Percentiles rank a stretch among this genome's conserved stretches.
Evolutionary conservation across 345 rosid species (phyloP).

Genomic region (Dipteronia dyeriana): DNA sequence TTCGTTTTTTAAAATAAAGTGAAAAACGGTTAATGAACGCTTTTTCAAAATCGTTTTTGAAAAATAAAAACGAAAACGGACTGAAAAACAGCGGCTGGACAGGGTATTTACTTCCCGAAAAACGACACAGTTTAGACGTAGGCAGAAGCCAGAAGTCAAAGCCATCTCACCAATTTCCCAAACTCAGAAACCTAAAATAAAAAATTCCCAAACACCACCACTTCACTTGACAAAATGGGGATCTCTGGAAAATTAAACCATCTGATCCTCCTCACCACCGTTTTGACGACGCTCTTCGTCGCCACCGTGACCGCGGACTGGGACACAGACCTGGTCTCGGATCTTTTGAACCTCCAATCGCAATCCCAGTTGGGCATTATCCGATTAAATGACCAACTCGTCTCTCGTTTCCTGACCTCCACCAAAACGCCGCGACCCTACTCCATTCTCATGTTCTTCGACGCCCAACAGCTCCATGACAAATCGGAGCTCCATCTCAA

Average conservation of each 20-base stretch:
- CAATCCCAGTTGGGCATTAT: conserved; percentile 63
- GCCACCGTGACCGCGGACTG: conserved; percentile 27
- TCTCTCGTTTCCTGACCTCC: conserved; percentile 77
- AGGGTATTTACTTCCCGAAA: too few species aligned
- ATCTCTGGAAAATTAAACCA: conserved; percentile 17
- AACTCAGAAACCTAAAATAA: background rate
- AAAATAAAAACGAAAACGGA: too few species aligned
- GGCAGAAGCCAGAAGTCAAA: background rate
- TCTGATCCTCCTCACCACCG: conserved; percentile 32
- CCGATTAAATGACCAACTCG: conserved; percentile 73
- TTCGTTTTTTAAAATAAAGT: too few species aligned
- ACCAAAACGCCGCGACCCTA: conserved; percentile 70
- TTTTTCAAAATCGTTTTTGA: too few species aligned
- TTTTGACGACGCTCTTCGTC: conserved; percentile 14
- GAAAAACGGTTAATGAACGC: too few species aligned
- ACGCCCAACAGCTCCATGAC: conserved; percentile 65
- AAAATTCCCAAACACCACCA: background rate
- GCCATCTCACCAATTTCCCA: background rate
- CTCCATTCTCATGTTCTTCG: conserved; percentile 82
- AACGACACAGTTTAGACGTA: conserved; percentile 1
- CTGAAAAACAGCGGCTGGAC: too few species aligned
- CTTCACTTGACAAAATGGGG: conserved; percentile 38
- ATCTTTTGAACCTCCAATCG: conserved; percentile 70
- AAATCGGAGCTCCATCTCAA: conserved; percentile 75
- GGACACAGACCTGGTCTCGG: conserved; percentile 51